A percentile compares a stretch with the other conserved stretches of the same genome.
Evolutionary conservation across 768 basidiomycete genomes (phyloP).

Genomic region (Hysterangium stoloniferum): DNA sequence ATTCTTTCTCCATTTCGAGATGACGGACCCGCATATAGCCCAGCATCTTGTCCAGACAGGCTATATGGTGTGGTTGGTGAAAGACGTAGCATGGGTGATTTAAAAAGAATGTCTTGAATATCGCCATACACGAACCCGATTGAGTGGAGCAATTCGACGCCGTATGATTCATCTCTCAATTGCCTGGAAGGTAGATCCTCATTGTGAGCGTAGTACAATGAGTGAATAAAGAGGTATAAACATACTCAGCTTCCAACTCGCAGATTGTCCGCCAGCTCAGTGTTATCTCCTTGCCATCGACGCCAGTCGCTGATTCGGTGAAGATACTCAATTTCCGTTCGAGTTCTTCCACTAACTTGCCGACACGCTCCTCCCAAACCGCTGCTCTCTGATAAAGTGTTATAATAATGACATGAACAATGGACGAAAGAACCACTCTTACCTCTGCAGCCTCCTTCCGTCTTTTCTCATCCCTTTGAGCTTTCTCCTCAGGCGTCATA

Average conservation of each 20-base stretch:
- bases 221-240: slow-evolving; percentile 13
- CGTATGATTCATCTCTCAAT: slow-evolving; percentile 79
- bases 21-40: background rate
- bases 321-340: slow-evolving; percentile 81
- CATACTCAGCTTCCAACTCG: slow-evolving; percentile 74
- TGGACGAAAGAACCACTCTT: too few species aligned
- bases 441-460: slow-evolving; percentile 61
- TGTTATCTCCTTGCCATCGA: slow-evolving; percentile 59
- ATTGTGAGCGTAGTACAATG: background rate
- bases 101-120: background rate
- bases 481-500: slow-evolving; percentile 54
- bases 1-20: background rate
- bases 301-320: slow-evolving; percentile 68
- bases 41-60: background rate
- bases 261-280: slow-evolving; percentile 72
- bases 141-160: slow-evolving; percentile 75
- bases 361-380: slow-evolving; percentile 65
- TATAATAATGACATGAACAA: slow-evolving; percentile 1
- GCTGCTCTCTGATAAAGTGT: slow-evolving; percentile 57
- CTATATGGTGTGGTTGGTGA: background rate
- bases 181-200: slow-evolving; percentile 38
- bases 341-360: slow-evolving; percentile 70
- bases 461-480: slow-evolving; percentile 34
- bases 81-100: background rate
- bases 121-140: slow-evolving; percentile 79